Conservation (phyloP, 352 stramenopile species). For the Phytophthora ohioensis region DNA sequence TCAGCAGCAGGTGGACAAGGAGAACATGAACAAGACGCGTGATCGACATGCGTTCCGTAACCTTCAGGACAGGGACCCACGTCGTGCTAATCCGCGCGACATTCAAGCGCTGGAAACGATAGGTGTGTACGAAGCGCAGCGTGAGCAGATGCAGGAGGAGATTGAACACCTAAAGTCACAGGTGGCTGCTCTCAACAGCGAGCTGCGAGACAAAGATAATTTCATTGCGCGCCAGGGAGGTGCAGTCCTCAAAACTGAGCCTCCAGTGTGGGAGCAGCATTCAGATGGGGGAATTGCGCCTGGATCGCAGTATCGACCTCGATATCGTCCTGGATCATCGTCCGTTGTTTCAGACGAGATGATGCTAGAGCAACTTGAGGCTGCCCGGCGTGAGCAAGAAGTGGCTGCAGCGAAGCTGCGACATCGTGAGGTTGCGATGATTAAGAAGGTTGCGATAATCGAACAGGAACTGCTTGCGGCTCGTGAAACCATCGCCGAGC, state of each 20-base stretch:
- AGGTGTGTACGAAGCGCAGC: slow-evolving; percentile 73
- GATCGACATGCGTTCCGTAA: slow-evolving; percentile 71
- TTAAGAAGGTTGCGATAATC: slow-evolving; percentile 82
- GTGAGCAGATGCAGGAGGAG: slow-evolving; percentile 79
- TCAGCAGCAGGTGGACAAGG: slow-evolving; percentile 80
- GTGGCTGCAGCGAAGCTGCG: slow-evolving; percentile 64
- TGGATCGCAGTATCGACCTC: slow-evolving; percentile 12
- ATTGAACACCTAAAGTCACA: slow-evolving; percentile 71
- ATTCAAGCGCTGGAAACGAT: slow-evolving; percentile 77
- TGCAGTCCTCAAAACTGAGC: slow-evolving; percentile 29
- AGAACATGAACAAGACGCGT: slow-evolving; percentile 65
- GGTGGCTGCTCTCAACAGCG: slow-evolving; percentile 66
- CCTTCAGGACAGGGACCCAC: slow-evolving; percentile 71
- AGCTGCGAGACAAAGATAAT: slow-evolving; percentile 86
- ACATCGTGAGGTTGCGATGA: slow-evolving; percentile 73
- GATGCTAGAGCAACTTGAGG: slow-evolving; percentile 79
- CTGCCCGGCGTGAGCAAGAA: slow-evolving; percentile 78
- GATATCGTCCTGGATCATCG: slow-evolving; percentile 8
- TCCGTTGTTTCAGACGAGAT: slow-evolving; percentile 69
- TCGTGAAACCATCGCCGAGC: slow-evolving; percentile 66
- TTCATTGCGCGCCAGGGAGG: slow-evolving; percentile 53
- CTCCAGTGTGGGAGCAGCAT: slow-evolving; percentile 41
- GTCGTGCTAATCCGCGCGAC: slow-evolving; percentile 63
- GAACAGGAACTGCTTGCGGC: slow-evolving; percentile 74
- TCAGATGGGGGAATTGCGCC: slow-evolving; percentile 19